A percentile compares a stretch with the other conserved stretches of the same genome.
Conservation (phyloP, 2,329 filamentous ascomycete species). For the Cadophora malorum region DNA sequence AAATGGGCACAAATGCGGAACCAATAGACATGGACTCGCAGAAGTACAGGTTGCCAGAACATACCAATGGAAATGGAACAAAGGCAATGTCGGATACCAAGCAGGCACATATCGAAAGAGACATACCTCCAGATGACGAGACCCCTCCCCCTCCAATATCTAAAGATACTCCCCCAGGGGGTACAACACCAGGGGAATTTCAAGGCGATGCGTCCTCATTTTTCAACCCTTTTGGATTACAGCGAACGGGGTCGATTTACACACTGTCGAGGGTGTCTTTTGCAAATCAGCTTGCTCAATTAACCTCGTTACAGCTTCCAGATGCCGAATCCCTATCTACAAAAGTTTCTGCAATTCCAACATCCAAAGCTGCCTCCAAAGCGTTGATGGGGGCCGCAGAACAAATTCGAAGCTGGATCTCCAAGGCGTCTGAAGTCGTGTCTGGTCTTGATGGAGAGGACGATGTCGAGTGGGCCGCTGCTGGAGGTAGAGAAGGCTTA, state of each 20-base stretch:
- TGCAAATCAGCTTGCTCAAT: conserved; percentile 87
- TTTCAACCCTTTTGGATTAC: conserved; percentile 70
- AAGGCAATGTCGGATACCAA: conserved; percentile 65
- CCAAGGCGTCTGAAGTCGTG: conserved; percentile 88
- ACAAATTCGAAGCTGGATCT: conserved; percentile 93
- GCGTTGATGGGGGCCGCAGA: conserved; percentile 87
- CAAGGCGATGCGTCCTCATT: conserved; percentile 52
- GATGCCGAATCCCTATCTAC: conserved; percentile 83
- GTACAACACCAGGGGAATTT: conserved; percentile 47
- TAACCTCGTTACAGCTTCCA: conserved; percentile 89
- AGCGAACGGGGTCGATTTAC: conserved; percentile 85
- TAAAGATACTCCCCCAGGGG: conserved; percentile 57
- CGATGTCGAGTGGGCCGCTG: conserved; percentile 96
- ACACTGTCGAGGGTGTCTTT: conserved; percentile 92
- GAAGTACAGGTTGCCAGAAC: conserved; percentile 77
- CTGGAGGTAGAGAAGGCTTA: conserved; percentile 81
- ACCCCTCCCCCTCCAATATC: conserved; percentile 54
- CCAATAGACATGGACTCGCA: conserved; percentile 71
- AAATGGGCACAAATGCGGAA: conserved; percentile 44
- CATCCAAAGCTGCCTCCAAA: conserved; percentile 80
- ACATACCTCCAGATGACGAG: conserved; percentile 48
- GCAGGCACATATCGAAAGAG: conserved; percentile 62
- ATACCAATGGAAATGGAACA: conserved; percentile 70
- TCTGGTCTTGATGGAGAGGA: conserved; percentile 91
- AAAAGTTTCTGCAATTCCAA: conserved; percentile 84